Evolutionary conservation across 1,139 yeast genomes (phyloP).

Genomic region (Pichia sp.): DNA sequence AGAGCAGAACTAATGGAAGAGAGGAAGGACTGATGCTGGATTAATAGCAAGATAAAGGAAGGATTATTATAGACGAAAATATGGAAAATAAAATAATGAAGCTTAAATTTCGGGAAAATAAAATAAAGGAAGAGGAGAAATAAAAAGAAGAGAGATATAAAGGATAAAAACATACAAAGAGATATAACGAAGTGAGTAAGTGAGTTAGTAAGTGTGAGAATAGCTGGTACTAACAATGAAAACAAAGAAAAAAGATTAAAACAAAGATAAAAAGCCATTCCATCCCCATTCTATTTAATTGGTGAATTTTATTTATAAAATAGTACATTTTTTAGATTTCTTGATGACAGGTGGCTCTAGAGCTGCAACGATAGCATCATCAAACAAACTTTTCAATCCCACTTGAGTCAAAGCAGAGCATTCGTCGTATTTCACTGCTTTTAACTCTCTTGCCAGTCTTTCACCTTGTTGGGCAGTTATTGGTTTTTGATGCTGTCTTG

Average conservation of each 20-base stretch:
- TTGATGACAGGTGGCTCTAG: slow-evolving; percentile 85
- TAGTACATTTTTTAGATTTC: slow-evolving; percentile 78
- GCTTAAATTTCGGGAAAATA: neutral
- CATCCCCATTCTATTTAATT: neutral
- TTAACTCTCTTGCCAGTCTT: slow-evolving; percentile 83
- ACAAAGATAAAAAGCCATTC: slow-evolving; percentile 1
- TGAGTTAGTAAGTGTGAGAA: neutral
- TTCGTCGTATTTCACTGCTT: slow-evolving; percentile 94
- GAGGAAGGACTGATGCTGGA: neutral
- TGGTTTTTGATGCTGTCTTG: slow-evolving; percentile 85
- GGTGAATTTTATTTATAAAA: slow-evolving; percentile 42
- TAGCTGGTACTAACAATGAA: neutral
- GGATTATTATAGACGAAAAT: neutral
- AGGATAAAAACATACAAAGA: neutral
- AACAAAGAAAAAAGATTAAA: neutral
- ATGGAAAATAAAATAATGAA: neutral
- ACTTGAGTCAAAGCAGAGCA: slow-evolving; percentile 97
- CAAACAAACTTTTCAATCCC: slow-evolving; percentile 92
- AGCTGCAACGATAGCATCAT: slow-evolving; percentile 96
- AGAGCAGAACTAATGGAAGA: neutral
- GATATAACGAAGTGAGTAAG: neutral
- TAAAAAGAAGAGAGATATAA: neutral
- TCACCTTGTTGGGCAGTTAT: slow-evolving; percentile 87
- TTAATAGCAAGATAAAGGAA: neutral
- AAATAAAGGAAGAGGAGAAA: neutral